Evolutionary conservation across 805 yeast genomes (phyloP), one percentile per base, ranked within the genome.

Genomic region (Starmera quercuum): DNA sequence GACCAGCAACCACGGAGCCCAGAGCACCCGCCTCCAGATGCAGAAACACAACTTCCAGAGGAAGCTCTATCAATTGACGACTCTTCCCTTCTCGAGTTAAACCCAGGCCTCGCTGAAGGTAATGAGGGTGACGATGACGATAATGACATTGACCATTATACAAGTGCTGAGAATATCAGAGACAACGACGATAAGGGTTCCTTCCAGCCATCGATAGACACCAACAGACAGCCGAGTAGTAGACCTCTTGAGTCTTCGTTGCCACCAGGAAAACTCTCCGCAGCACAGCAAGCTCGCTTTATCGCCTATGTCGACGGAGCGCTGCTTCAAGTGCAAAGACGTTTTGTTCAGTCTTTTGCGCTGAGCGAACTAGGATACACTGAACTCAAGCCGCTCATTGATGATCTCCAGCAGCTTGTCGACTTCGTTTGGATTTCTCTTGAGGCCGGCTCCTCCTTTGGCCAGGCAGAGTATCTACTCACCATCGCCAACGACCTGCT

Each of bases 351-450:
- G 44, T 64, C 64, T n/a, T 54, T 59, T 32, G 66, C 61, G 0
- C 46, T 61, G 15, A 58, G 53, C 11, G 55, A 46, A 18, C 34
- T 40, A 14, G 61, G 58, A 3, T 58, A 64, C 31, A 26, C 37
- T 5, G 39, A 53, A 2, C 38, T 63, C 9, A 31, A 42, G 1
- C 56, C 63, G 4, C 51, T 78, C 6, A 38, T 73, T 2, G 41
- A 34, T 1, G 83, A 77, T 27, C 46, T 79, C 18, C 61, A 63
- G 25, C 54, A 59, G 7, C 51, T 81, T 2, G 45, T 79, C 4
- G 73, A 69, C 30, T 61, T 83, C 26, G 55, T 83, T 6, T 78
- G 85, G 84, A 69, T 67, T 35, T 75, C 86, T 1, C 61, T 80
- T 13, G 66, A 63, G 54, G 18, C 45, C 61, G 3, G 55, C 55